Conservation (phyloP, 768 basidiomycete genomes). For the Suillus decipiens region DNA sequence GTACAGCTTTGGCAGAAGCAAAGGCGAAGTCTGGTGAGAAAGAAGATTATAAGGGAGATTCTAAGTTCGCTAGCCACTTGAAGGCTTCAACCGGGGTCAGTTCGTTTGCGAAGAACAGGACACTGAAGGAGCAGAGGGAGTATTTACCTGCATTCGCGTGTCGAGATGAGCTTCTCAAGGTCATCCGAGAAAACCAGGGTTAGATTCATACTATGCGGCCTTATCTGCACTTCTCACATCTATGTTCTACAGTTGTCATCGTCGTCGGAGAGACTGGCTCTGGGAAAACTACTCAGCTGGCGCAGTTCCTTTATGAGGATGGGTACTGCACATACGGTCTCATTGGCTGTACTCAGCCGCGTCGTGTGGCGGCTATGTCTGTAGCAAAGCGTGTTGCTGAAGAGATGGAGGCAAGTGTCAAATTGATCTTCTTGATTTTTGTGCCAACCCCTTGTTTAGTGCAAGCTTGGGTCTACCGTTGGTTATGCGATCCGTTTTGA, state of each 20-base stretch:
- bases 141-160: slow-evolving; percentile 98
- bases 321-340: slow-evolving; percentile 90
- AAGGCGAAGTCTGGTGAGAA: slow-evolving; percentile 52
- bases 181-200: slow-evolving; percentile 96
- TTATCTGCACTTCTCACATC: slow-evolving; percentile 4
- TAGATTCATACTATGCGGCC: slow-evolving; percentile 9
- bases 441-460: slow-evolving; percentile 42
- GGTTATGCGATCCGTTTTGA: slow-evolving; percentile 99
- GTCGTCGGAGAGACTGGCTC: slow-evolving; percentile 99
- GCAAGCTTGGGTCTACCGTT: slow-evolving; percentile 86
- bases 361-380: slow-evolving; percentile 99
- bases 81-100: slow-evolving; percentile 79
- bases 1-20: slow-evolving; percentile 53
- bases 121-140: slow-evolving; percentile 93
- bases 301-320: slow-evolving; percentile 96
- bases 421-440: not conserved
- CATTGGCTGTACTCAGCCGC: slow-evolving; percentile 96
- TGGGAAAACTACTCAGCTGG: slow-evolving; percentile 95
- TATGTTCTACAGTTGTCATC: slow-evolving; percentile 64
- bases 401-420: slow-evolving; percentile 85
- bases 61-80: slow-evolving; percentile 95
- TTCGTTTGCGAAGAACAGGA: slow-evolving; percentile 76
- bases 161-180: slow-evolving; percentile 86
- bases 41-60: slow-evolving; percentile 87
- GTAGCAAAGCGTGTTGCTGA: slow-evolving; percentile 99